These are phyloP conservation scores for Singerocomus rubriflavus DNA, from an alignment of 1,284 basidiomycete genomes.

Conservation along the genomic window DNA sequence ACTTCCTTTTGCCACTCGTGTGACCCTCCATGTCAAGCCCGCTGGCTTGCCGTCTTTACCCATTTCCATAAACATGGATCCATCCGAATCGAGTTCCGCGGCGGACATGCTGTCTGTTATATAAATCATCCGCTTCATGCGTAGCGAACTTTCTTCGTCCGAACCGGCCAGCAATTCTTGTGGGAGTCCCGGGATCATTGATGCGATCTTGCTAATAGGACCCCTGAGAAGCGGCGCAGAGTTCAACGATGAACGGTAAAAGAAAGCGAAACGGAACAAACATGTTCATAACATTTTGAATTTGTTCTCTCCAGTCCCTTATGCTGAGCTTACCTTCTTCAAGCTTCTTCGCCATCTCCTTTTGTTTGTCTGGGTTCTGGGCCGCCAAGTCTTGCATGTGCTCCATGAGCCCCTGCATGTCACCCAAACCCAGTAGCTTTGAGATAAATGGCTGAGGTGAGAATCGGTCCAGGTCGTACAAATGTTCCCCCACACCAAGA, in stretches of 20 bases:
- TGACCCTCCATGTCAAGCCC: slow-evolving; percentile 82
- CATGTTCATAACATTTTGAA: slow-evolving; percentile 98
- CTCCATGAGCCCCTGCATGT: slow-evolving; percentile 96
- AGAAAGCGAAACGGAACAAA: slow-evolving; percentile 36
- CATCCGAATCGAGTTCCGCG: slow-evolving; percentile 94
- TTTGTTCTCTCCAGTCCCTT: slow-evolving; percentile 97
- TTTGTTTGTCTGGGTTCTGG: slow-evolving; percentile 94
- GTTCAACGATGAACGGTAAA: slow-evolving; percentile 9
- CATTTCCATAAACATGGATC: slow-evolving; percentile 79
- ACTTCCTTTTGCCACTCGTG: slow-evolving; percentile 87
- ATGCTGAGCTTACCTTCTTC: slow-evolving; percentile 97
- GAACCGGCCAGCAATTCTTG: slow-evolving; percentile 87
- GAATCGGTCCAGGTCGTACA: slow-evolving; percentile 95
- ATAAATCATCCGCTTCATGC: slow-evolving; percentile 98
- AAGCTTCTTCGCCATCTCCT: slow-evolving; percentile 97
- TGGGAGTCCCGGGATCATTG: slow-evolving; percentile 97
- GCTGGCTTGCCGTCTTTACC: slow-evolving; percentile 82
- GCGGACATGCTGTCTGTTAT: slow-evolving; percentile 98
- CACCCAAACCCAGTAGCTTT: slow-evolving; percentile 93
- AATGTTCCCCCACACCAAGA: slow-evolving; percentile 95
- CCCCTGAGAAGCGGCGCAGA: slow-evolving; percentile 56
- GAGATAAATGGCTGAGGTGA: slow-evolving; percentile 97
- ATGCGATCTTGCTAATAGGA: slow-evolving; percentile 95
- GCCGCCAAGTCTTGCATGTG: slow-evolving; percentile 95
- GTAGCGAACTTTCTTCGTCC: slow-evolving; percentile 86